These are phyloP conservation scores for Sarcodon sp. DNA, from an alignment of 768 basidiomycete species.

Conservation along the genomic window DNA sequence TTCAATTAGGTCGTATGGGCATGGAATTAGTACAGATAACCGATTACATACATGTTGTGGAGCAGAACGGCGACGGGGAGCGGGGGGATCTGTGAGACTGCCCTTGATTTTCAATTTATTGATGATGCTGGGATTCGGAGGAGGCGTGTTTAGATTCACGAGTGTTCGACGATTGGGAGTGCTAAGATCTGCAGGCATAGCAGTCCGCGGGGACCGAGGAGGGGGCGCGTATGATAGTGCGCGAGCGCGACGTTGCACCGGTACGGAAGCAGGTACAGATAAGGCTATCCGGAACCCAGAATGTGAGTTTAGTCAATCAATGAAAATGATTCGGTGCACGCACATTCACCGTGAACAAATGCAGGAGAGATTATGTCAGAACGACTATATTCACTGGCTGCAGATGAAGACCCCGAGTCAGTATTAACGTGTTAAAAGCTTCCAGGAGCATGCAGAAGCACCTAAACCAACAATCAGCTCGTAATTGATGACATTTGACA, in stretches of 20 bases:
- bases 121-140: constrained; percentile 39
- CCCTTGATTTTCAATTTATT: constrained; percentile 59
- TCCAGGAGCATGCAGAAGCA: constrained; percentile 10
- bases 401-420: constrained; percentile 23
- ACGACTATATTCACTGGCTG: constrained; percentile 8
- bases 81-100: constrained; percentile 61
- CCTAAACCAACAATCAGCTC: constrained; percentile 8
- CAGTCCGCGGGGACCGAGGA: constrained; percentile 19
- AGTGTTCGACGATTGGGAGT: constrained; percentile 20
- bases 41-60: constrained; percentile 25
- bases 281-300: constrained; percentile 26
- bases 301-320: constrained; percentile 1
- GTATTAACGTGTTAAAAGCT: constrained; percentile 39
- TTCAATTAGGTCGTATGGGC: constrained; percentile 7
- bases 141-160: constrained; percentile 41
- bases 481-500: not conserved
- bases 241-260: constrained; percentile 31
- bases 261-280: constrained; percentile 46
- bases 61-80: constrained; percentile 25
- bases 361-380: constrained; percentile 8
- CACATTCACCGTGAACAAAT: constrained; percentile 10
- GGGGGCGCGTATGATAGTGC: constrained; percentile 49
- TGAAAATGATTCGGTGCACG: constrained; percentile 4
- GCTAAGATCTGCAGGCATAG: constrained; percentile 14
- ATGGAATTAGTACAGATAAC: not conserved